Base-by-base conservation (phyloP, 352 stramenopile genomes). In the Globisporangium cylindrosporum region DNA sequence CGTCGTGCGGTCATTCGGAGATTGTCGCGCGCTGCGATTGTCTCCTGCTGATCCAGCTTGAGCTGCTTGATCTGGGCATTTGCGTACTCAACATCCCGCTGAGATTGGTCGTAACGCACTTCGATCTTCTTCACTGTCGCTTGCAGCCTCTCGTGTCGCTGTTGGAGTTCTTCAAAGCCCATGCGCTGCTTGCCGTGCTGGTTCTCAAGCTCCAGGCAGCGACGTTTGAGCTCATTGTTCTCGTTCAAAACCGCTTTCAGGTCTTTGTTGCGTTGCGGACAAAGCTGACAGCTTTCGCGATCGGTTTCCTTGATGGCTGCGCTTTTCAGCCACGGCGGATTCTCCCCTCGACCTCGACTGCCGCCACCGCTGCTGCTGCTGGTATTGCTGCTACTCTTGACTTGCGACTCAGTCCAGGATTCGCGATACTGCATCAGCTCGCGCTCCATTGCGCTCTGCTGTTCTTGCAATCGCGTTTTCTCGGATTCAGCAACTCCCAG, bases 201-300 rank as follows among this genome's bases (percentile, higher is more conserved):
- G 0, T 58, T 49, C 22, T 77, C 77, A 25, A 90, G 64, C 53
- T 86, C 77, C 24, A 86, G 32, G 29, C 80, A 88, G n/a, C 76
- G 71, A 1, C 78, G 81, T 32, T 75, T 72, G 20, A 87, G 62
- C 34, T 75, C 70, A 43, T 88, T 74, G 38, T 48, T 64, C 49
- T 64, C 25, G 10, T 62, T 22, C 34, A 63, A 18, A 9, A 61
- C 43, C 5, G 34, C 54, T 7, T 54, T 36, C n/a, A 61, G 36
- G 25, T 71, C 61, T 24, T 36, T 14, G 10, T 29, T 25, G 67
- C 51, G 4, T 64, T 62, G 22, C 66, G 69, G 63, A 72, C 68
- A 57, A 38, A 6, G 55, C 46, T 43, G 60, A 46, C 49, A 79
- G 9, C 8, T 48, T 43, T 48, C 56, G 41, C 18, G 56, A 27